Conservation (phyloP, 1,284 basidiomycete species). For the Spongiforma sp. region DNA sequence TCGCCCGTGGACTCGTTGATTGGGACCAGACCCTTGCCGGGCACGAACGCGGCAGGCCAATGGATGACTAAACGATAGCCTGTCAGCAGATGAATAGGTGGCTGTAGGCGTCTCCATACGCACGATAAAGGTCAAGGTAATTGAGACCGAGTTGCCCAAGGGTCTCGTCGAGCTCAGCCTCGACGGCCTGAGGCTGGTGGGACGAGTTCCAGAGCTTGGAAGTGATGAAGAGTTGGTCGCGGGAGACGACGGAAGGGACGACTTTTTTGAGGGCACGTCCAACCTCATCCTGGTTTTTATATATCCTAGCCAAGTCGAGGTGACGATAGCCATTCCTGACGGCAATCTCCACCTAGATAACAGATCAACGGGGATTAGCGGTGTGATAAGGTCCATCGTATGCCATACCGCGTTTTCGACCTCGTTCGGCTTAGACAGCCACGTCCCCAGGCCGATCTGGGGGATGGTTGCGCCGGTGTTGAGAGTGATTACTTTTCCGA, state of each 20-base stretch:
- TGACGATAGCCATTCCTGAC: constrained; percentile 80
- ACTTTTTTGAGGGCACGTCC: constrained; percentile 78
- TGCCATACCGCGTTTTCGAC: constrained; percentile 72
- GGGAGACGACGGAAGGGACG: constrained; percentile 76
- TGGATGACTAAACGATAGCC: constrained; percentile 64
- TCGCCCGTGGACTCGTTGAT: constrained; percentile 48
- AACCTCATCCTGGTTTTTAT: constrained; percentile 78
- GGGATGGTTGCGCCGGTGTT: constrained; percentile 59
- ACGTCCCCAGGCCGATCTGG: constrained; percentile 84
- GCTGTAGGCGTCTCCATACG: constrained; percentile 26
- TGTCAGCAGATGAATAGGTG: constrained; percentile 2
- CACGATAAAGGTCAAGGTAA: constrained; percentile 84
- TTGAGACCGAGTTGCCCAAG: constrained; percentile 71
- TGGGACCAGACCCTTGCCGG: constrained; percentile 66
- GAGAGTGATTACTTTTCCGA: constrained; percentile 59
- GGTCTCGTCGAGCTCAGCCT: constrained; percentile 77
- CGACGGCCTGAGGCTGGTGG: constrained; percentile 66
- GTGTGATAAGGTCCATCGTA: constrained; percentile 12
- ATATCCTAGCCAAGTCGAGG: constrained; percentile 79
- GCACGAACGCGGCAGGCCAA: constrained; percentile 84
- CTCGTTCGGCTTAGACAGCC: constrained; percentile 78
- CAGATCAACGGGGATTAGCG: constrained; percentile 2
- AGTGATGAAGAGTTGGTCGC: constrained; percentile 86
- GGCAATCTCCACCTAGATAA: constrained; percentile 68
- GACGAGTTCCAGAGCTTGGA: constrained; percentile 82